These are phyloP conservation scores for Rhodotorula glutinis DNA, from an alignment of 1,284 basidiomycete genomes.

Conservation along the genomic window DNA sequence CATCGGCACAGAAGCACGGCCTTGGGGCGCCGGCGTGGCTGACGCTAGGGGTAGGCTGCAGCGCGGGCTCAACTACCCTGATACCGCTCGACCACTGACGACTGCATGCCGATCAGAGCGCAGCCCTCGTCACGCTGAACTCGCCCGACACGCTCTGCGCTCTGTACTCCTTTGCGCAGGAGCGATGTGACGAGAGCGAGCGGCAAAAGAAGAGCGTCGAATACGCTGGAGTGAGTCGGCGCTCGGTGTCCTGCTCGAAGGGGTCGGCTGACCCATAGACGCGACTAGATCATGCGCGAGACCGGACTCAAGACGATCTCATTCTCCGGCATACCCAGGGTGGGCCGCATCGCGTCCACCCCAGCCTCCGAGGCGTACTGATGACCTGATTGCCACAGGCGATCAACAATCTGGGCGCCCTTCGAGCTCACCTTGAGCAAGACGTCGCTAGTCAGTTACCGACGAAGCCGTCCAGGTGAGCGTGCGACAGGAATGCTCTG, in stretches of 20 bases:
- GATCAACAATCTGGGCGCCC: slow-evolving; percentile 73
- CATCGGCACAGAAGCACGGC: slow-evolving; percentile 57
- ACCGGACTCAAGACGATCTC: slow-evolving; percentile 88
- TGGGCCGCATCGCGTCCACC: slow-evolving; percentile 7
- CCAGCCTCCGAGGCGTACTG: not conserved
- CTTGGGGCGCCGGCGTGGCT: slow-evolving; percentile 73
- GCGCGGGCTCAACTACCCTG: not conserved
- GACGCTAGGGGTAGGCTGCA: slow-evolving; percentile 64
- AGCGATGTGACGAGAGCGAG: slow-evolving; percentile 56
- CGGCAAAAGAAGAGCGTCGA: slow-evolving; percentile 42
- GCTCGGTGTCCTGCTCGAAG: not conserved
- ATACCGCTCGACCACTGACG: no score
- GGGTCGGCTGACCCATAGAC: not conserved
- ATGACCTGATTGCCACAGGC: slow-evolving; percentile 54
- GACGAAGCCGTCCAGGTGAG: slow-evolving; percentile 65
- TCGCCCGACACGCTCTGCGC: slow-evolving; percentile 72
- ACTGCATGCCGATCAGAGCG: slow-evolving; percentile 65
- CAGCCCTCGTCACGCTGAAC: slow-evolving; percentile 77
- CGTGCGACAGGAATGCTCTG: not conserved
- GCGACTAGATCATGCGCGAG: slow-evolving; percentile 70
- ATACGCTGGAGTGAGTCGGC: slow-evolving; percentile 15
- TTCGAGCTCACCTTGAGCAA: slow-evolving; percentile 69
- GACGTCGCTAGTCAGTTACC: slow-evolving; percentile 70
- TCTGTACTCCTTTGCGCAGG: slow-evolving; percentile 68
- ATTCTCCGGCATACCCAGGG: slow-evolving; percentile 43